These are phyloP conservation scores for Metschnikowia henanensis DNA, from an alignment of 805 yeast genomes.

Conservation along the genomic window DNA sequence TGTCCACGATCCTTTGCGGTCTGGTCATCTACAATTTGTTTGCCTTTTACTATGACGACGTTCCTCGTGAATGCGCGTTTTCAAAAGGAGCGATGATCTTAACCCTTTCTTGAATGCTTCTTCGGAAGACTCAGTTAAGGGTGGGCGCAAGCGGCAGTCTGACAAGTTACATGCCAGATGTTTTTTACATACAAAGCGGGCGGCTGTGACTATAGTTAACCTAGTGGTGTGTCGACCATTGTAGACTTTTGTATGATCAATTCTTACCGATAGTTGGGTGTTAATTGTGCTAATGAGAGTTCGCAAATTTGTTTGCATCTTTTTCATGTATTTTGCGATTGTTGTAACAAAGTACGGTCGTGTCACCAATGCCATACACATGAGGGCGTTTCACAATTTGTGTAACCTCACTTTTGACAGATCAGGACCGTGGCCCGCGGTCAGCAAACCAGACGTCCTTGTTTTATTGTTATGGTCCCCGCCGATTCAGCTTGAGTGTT, in stretches of 20 bases:
- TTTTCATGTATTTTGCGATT: too few species aligned
- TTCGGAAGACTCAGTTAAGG: conserved; percentile 80
- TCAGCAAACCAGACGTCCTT: too few species aligned
- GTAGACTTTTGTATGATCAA: conserved; percentile 1
- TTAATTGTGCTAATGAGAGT: too few species aligned
- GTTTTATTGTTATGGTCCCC: too few species aligned
- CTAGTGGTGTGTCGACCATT: conserved; percentile 99
- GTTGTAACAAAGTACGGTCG: too few species aligned
- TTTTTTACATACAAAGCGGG: conserved; percentile 51
- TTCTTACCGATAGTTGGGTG: too few species aligned
- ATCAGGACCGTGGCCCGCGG: too few species aligned
- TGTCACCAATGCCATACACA: too few species aligned
- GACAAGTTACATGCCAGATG: conserved; percentile 71
- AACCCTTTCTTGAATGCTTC: conserved; percentile 83
- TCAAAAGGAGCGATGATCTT: conserved; percentile 99
- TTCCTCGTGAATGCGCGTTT: conserved; percentile 33
- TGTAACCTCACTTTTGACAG: too few species aligned
- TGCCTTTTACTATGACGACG: conserved; percentile 43
- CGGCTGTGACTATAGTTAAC: conserved; percentile 97
- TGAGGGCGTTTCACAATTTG: too few species aligned
- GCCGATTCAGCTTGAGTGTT: too few species aligned
- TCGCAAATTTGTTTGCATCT: too few species aligned
- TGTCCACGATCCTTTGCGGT: conserved; percentile 87
- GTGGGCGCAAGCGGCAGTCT: conserved; percentile 99
- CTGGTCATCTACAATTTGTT: conserved; percentile 72